phyloP scores from a whole-genome alignment of 192 early-diverging fungal species.

The Thamnidium elegans region DNA sequence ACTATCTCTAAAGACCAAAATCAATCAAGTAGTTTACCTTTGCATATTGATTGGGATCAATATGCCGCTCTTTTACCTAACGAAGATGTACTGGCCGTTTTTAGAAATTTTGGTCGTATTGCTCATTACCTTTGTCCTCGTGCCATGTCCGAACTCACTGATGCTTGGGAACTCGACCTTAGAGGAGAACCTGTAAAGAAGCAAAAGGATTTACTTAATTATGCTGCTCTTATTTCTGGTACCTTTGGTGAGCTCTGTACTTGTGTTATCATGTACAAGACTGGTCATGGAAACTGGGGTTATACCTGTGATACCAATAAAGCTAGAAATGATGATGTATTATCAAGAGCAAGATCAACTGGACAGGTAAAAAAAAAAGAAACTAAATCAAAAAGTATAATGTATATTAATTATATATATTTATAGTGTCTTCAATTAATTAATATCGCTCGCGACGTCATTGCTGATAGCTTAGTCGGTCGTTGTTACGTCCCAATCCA shows the following conservation, averaged over 20 bases:
- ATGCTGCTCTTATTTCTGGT: constrained; percentile 32
- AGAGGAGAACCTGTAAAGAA: constrained; percentile 17
- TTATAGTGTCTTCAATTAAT: constrained; percentile 44
- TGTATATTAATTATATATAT: not conserved
- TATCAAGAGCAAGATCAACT: constrained; percentile 29
- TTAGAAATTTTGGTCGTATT: constrained; percentile 30
- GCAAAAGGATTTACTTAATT: constrained; percentile 31
- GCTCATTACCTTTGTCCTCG: constrained; percentile 25
- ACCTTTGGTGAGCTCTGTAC: constrained; percentile 39
- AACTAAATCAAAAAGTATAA: too few relatives aligned
- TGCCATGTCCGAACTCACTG: constrained; percentile 27
- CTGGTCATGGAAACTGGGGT: constrained; percentile 33
- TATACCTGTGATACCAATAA: not conserved
- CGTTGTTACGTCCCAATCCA: constrained; percentile 45
- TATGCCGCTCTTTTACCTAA: constrained; percentile 17
- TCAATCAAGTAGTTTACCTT: constrained; percentile 7
- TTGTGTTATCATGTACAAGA: constrained; percentile 38
- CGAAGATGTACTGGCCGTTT: constrained; percentile 24
- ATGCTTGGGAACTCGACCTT: constrained; percentile 33
- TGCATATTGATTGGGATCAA: constrained; percentile 22
- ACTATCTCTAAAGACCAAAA: not conserved
- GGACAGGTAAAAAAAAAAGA: constrained; percentile 38
- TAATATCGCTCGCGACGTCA: constrained; percentile 51
- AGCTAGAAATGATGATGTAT: constrained; percentile 20
- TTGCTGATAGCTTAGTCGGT: constrained; percentile 37